phyloP scores from a whole-genome alignment of 257 asterid genomes.

The Capsicum pubescens region DNA sequence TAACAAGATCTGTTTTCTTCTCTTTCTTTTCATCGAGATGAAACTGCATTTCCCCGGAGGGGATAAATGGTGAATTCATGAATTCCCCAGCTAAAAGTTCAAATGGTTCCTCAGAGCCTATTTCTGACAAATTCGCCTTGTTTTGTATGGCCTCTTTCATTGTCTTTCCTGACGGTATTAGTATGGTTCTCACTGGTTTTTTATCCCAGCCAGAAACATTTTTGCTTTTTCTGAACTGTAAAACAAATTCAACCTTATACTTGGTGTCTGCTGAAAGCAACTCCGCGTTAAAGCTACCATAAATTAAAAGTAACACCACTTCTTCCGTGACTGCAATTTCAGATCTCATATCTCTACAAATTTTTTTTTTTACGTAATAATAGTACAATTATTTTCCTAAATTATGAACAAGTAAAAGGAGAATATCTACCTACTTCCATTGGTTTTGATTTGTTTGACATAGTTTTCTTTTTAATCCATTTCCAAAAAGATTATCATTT shows the following conservation, averaged over 20 bases:
- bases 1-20: background rate
- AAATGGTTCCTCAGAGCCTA: background rate
- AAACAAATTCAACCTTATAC: background rate
- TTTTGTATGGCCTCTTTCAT: background rate
- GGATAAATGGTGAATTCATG: background rate
- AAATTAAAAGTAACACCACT: background rate
- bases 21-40: background rate
- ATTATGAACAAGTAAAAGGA: too few relatives aligned
- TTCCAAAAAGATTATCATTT: too few relatives aligned
- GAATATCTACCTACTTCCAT: too few relatives aligned
- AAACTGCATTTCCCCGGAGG: background rate
- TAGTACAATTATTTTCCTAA: too few relatives aligned
- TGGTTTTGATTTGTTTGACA: too few relatives aligned
- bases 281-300: background rate
- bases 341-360: background rate
- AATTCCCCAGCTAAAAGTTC: background rate
- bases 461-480: too few relatives aligned
- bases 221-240: background rate
- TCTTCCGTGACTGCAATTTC: background rate
- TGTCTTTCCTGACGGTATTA: constrained; percentile 10
- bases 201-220: background rate
- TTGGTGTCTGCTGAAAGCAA: background rate
- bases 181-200: background rate
- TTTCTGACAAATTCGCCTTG: background rate
- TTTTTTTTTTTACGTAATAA: too few relatives aligned